A percentile compares a stretch with the other conserved stretches of the same genome.
Conservation (phyloP, 345 rosid species). For the Corchorus capsularis region DNA sequence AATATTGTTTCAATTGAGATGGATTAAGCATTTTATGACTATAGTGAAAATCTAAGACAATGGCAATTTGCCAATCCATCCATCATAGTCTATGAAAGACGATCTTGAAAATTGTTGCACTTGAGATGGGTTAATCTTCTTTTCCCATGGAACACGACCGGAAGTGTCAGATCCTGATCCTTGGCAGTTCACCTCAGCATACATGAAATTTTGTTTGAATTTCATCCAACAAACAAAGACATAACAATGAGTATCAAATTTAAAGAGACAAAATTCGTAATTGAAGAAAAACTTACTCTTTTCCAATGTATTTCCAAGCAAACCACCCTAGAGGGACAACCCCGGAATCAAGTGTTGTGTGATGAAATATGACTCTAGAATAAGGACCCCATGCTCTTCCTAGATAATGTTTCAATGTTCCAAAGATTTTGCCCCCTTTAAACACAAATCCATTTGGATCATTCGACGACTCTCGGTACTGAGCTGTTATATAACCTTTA, state of each 20-base stretch:
- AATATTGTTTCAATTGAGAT: too few species aligned
- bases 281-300: conserved; percentile 39
- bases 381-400: conserved; percentile 68
- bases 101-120: conserved; percentile 21
- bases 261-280: conserved; percentile 3
- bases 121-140: conserved; percentile 13
- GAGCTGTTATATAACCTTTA: conserved; percentile 55
- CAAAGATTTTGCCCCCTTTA: conserved; percentile 37
- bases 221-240: not conserved
- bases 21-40: too few species aligned
- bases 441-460: conserved; percentile 59
- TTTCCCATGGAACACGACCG: conserved; percentile 47
- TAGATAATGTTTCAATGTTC: conserved; percentile 30
- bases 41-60: not conserved
- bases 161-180: conserved; percentile 47
- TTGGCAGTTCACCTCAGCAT: conserved; percentile 40
- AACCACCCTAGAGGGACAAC: conserved; percentile 52
- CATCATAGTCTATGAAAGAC: conserved; percentile 39
- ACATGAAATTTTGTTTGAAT: conserved; percentile 31
- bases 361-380: conserved; percentile 51
- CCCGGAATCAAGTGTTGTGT: conserved; percentile 27
- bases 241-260: conserved; percentile 21
- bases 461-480: conserved; percentile 21
- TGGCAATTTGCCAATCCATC: conserved; percentile 47
- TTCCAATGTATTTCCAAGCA: conserved; percentile 41